Evolutionary conservation across 2,329 filamentous ascomycete genomes (phyloP).

Genomic region (Ceratocystis huliohia): DNA sequence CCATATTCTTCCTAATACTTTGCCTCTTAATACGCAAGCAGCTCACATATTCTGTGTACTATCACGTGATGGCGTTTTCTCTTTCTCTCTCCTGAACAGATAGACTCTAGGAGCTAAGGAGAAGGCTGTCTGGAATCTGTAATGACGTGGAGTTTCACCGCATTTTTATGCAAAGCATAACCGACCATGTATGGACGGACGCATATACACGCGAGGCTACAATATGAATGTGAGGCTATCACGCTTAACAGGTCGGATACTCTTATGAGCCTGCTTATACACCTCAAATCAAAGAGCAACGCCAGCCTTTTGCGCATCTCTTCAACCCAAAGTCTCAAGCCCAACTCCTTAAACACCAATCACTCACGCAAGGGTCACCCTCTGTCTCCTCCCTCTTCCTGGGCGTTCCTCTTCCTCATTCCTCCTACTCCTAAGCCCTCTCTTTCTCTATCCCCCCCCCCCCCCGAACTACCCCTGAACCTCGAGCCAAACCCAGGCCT

Average conservation of each 20-base stretch:
- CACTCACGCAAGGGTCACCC: background rate
- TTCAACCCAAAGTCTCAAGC: slow-evolving; percentile 5
- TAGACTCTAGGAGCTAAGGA: too few species aligned
- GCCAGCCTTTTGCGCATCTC: background rate
- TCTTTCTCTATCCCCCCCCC: background rate
- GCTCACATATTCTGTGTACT: background rate
- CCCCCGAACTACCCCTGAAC: background rate
- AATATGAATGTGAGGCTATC: background rate
- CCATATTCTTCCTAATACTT: too few species aligned
- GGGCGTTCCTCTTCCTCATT: background rate
- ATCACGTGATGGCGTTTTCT: too few species aligned
- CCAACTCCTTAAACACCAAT: background rate
- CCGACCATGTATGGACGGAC: background rate
- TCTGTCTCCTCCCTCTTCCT: background rate
- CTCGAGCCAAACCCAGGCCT: background rate
- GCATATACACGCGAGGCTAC: background rate
- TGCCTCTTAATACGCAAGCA: background rate
- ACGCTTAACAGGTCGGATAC: background rate
- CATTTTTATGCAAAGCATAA: background rate
- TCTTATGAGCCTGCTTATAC: background rate
- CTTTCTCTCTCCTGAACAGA: too few species aligned
- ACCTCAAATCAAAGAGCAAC: background rate
- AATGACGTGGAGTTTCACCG: background rate
- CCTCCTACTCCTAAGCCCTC: background rate
- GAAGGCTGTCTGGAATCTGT: background rate